These are phyloP conservation scores for Ochromonas danica DNA, from an alignment of 108 stramenopile species.

Conservation along the genomic window DNA sequence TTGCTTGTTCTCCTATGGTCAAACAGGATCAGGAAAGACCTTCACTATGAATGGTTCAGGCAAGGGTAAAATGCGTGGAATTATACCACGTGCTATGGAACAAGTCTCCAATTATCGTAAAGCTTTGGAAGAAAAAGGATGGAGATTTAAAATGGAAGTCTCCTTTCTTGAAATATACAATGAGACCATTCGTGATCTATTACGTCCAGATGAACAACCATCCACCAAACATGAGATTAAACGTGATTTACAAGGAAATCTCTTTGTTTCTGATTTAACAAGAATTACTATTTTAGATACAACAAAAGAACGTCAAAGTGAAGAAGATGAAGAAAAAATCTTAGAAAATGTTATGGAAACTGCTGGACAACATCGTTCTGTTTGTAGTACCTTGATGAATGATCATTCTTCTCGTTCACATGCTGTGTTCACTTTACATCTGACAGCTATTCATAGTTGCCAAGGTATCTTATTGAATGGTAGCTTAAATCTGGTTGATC, in stretches of 20 bases:
- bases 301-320: conserved; percentile 49
- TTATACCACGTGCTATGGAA: conserved; percentile 88
- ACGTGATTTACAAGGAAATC: conserved; percentile 40
- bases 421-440: conserved; percentile 96
- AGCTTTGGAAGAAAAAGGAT: conserved; percentile 76
- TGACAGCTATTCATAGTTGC: conserved; percentile 79
- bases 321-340: conserved; percentile 70
- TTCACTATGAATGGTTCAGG: conserved; percentile 93
- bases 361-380: conserved; percentile 84
- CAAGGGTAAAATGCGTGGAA: conserved; percentile 76
- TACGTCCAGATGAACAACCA: conserved; percentile 42
- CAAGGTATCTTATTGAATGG: conserved; percentile 79
- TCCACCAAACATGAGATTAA: conserved; percentile 41
- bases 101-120: conserved; percentile 70
- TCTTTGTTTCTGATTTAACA: conserved; percentile 84
- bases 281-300: conserved; percentile 58
- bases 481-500: conserved; percentile 93
- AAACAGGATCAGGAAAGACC: conserved; percentile 63
- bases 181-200: conserved; percentile 90
- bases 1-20: conserved; percentile 51
- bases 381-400: conserved; percentile 96
- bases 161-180: conserved; percentile 99
- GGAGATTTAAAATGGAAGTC: conserved; percentile 85
- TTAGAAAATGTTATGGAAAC: conserved; percentile 70
- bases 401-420: conserved; percentile 93